Conservation (phyloP, 1,284 basidiomycete species). For the Cutaneotrichosporon cyanovorans region DNA sequence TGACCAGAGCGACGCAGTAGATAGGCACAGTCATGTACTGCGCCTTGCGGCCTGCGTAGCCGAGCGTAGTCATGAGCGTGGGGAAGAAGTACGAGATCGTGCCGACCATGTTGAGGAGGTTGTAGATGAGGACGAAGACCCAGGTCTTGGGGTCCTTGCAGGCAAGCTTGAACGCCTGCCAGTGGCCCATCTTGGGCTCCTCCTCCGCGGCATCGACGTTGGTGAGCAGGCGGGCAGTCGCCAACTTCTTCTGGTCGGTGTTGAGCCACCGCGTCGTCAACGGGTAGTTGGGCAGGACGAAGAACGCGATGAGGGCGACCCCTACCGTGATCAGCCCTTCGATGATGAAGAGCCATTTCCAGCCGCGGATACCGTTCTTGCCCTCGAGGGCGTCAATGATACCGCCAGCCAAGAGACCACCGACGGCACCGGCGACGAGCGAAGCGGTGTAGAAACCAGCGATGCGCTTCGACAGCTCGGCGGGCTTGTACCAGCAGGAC, state of each 20-base stretch:
- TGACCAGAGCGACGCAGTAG: constrained; percentile 43
- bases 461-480: constrained; percentile 37
- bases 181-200: constrained; percentile 21
- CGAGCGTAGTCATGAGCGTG: constrained; percentile 37
- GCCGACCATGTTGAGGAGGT: constrained; percentile 36
- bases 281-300: constrained; percentile 43
- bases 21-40: constrained; percentile 49
- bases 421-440: constrained; percentile 35
- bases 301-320: constrained; percentile 34
- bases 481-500: constrained; percentile 41
- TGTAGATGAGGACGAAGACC: constrained; percentile 30
- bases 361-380: constrained; percentile 24
- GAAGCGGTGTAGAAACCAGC: constrained; percentile 21
- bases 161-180: constrained; percentile 23
- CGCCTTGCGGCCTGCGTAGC: constrained; percentile 34
- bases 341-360: constrained; percentile 43
- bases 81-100: constrained; percentile 47
- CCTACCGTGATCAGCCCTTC: constrained; percentile 39
- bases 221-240: constrained; percentile 14
- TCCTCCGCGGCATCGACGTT: constrained; percentile 17
- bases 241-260: constrained; percentile 27
- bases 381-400: constrained; percentile 35
- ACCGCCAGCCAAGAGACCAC: constrained; percentile 38
- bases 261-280: constrained; percentile 37
- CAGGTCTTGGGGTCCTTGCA: constrained; percentile 34